Evolutionary conservation across 2,329 filamentous ascomycete genomes (phyloP), one percentile per base, ranked within the genome.

Genomic region (Nemania serpens): DNA sequence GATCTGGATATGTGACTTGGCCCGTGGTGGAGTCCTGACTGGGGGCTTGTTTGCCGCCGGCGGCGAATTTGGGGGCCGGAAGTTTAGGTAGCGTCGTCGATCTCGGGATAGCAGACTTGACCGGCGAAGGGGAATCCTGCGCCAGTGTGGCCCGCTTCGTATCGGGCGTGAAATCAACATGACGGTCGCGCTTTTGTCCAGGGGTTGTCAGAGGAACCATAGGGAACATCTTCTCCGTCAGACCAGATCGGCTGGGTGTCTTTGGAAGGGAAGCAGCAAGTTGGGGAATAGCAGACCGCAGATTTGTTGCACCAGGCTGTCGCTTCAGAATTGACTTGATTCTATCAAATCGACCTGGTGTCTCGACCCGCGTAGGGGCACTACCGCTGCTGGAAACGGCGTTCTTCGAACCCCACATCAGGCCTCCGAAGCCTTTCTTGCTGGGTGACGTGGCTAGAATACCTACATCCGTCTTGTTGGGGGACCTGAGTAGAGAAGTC

Each of bases 141-240:
- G 71, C 66, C 50, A 77, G 67, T 0, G 76, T 73, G 9, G 77
- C 75, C 17, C 77, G 76, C 64, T 91, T 84, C 37, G 88, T 88
- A 62, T 86, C 87, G 0, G 88, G 88, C 0, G 90, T 92, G 70
- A 96, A 97, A 52, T 90, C 88, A 37, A 96, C 91, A 58, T 85
- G 88, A 78, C 96, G 96, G 17, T 77, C 74, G 39, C 80, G 72
- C 74, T 87, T 90, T 22, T 87, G 83, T 34, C 88, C 87, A 7
- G 89, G 90, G 1, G 89, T 91, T 5, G 86, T 87, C 56, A 86
- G 76, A 5, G 84, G 81, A 17, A 81, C 73, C 2, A 79, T 72
- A 53, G 82, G 82, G 34, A 87, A 72, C 20, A 81, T 77, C 68
- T 85, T 86, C 34, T 86, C 79, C 12, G 82, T 72, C 17, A 55